Evolutionary conservation across 1,139 yeast genomes (phyloP).

Genomic region (Hyphopichia buzzinii): DNA sequence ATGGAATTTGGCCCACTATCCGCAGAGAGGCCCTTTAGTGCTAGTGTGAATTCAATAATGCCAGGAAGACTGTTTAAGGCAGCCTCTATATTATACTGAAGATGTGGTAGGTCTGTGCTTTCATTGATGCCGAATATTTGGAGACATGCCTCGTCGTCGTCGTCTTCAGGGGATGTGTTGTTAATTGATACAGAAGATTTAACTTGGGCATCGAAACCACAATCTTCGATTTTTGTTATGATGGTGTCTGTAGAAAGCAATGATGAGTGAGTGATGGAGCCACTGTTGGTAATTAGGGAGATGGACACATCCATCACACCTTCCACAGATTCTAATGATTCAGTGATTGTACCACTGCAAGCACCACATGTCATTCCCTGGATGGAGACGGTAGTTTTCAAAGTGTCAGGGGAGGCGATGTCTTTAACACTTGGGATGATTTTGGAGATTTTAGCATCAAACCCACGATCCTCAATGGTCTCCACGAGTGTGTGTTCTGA

Average conservation of each 20-base stretch:
- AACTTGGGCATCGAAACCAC: slow-evolving; percentile 32
- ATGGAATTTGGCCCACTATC: slow-evolving; percentile 3
- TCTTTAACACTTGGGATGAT: not conserved
- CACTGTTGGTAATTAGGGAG: slow-evolving; percentile 25
- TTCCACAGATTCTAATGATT: slow-evolving; percentile 19
- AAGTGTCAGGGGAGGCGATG: not conserved
- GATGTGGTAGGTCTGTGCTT: slow-evolving; percentile 22
- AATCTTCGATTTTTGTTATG: slow-evolving; percentile 54
- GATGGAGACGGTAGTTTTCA: not conserved
- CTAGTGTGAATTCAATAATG: slow-evolving; percentile 21
- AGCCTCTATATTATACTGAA: slow-evolving; percentile 44
- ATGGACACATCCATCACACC: slow-evolving; percentile 29
- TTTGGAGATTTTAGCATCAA: slow-evolving; percentile 24
- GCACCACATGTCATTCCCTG: slow-evolving; percentile 44
- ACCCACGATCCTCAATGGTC: slow-evolving; percentile 36
- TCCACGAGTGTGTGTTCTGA: slow-evolving; percentile 13
- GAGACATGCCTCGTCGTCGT: slow-evolving; percentile 27
- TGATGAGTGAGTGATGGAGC: slow-evolving; percentile 1
- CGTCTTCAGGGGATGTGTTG: slow-evolving; percentile 11
- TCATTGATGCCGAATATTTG: slow-evolving; percentile 34
- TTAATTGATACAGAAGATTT: not conserved
- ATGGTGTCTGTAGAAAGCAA: slow-evolving; percentile 16
- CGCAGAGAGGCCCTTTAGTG: slow-evolving; percentile 16
- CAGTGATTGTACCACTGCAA: slow-evolving; percentile 39
- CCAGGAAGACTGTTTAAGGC: slow-evolving; percentile 31